Evolutionary conservation across 2,329 filamentous ascomycete genomes (phyloP).

Genomic region (Penicillium sp.): DNA sequence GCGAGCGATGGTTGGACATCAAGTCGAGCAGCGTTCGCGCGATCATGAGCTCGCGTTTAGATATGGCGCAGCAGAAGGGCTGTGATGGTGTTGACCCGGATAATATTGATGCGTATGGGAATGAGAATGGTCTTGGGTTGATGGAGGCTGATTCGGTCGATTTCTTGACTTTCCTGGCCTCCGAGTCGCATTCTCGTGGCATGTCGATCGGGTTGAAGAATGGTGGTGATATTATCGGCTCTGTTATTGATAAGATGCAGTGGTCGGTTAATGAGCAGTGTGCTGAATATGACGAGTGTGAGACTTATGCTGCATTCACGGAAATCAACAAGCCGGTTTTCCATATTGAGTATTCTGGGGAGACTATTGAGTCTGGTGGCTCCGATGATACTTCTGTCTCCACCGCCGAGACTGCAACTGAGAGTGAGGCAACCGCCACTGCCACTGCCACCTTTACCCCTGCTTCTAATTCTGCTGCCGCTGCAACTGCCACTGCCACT

Average conservation of each 20-base stretch:
- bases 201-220: slow-evolving; percentile 70
- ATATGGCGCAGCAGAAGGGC: slow-evolving; percentile 60
- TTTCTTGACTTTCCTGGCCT: slow-evolving; percentile 62
- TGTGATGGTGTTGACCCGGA: slow-evolving; percentile 71
- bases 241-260: slow-evolving; percentile 55
- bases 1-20: slow-evolving; percentile 67
- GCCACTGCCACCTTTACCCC: not conserved
- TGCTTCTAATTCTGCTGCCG: not conserved
- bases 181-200: slow-evolving; percentile 53
- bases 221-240: slow-evolving; percentile 58
- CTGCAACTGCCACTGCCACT: not conserved
- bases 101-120: slow-evolving; percentile 67
- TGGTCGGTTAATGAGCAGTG: slow-evolving; percentile 73
- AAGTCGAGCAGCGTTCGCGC: slow-evolving; percentile 57
- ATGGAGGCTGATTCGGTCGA: slow-evolving; percentile 58
- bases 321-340: slow-evolving; percentile 66
- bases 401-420: not conserved
- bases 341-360: slow-evolving; percentile 66
- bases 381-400: not conserved
- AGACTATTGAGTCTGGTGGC: not conserved
- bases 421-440: not conserved
- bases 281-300: slow-evolving; percentile 60
- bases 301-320: slow-evolving; percentile 59
- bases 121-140: slow-evolving; percentile 64
- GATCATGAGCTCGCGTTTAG: slow-evolving; percentile 64